Evolutionary conservation across 1,139 yeast genomes (phyloP), one percentile per base, ranked within the genome.

Genomic region (Geotrichum histeridarum): DNA sequence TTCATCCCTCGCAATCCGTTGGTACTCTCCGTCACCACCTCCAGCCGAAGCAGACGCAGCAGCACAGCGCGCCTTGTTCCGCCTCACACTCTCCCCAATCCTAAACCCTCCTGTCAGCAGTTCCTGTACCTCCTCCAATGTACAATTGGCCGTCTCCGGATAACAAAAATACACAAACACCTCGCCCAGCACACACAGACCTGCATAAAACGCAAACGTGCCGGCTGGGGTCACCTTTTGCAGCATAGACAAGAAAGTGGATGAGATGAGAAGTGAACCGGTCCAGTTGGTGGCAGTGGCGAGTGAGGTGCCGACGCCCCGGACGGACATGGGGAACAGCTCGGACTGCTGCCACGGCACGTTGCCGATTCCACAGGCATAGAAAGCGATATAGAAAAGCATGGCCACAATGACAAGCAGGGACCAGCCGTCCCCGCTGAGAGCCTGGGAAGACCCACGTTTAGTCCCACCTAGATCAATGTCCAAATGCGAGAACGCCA

Each of bases 341-440:
- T 91, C 99, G 53, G 93, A 87, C 67, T 95, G 98, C 65, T 93
- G 96, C 99, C 99, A 91, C 50, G 99, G 98, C 57, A 89, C 91
- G 68, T 91, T 89, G 71, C 99, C 99, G 62, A 90, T 87, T 63
- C 98, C 98, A 61, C 88, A 76, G 44, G 97, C 96, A 68, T 90
- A 91, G 58, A 86, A 83, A 5, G 95, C 96, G 51, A 90, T 96
- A 66, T 79, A 93, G 53, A 82, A 70, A 63, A 91, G 88, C 89
- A 90, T 89, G 59, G 89, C 84, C 36, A 90, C 77, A 59, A 93
- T 84, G 56, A 91, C 82, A 11, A 89, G 83, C 59, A 86, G 80
- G 12, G 96, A 95, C 96, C 97, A 90, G 1, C 88, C 83, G 39
- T 82, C 74, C 46, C 85, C 80, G 5, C 84, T 82, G 17, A 61